Evolutionary conservation across 2,329 filamentous ascomycete species (phyloP), one percentile per base, ranked within the genome.

Genomic region (Botrytis byssoidea): DNA sequence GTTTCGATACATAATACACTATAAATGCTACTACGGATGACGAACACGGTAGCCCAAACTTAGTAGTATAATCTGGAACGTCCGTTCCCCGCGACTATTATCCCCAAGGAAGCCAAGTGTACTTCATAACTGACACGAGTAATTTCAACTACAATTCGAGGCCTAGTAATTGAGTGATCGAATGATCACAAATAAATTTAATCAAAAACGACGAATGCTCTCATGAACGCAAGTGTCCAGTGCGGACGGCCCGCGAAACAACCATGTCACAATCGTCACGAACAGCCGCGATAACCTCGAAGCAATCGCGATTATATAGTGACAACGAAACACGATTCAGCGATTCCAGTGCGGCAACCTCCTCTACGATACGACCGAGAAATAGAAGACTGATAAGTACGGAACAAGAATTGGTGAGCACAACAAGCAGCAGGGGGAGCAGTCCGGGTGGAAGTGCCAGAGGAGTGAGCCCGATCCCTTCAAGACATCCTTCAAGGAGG

Each of bases 391-490:
- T 80, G 42, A 74, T 78, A 42, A 76, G 76, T 59, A 79, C 79
- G 10, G 79, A 81, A 70, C 78, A 79, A 65, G 80, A 81, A 71
- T 75, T 81, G 44, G 74, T 77, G 10, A 79, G 71, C 48, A 80
- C 77, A 32, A 77, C 75, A 73, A 77, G 76, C 42, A 79, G 76
- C 40, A 79, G 74, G 5, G 77, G 75, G 76, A 84, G 82, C 74
- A 73, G 64, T 61, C 71, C 71, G 12, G 81, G 84, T 59, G 76
- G 79, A 25, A 78, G 83, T 37, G 86, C 84, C 77, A 83, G 86
- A 74, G 83, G 82, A 14, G 83, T 82, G 32, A 88, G 86, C 78
- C 86, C 88, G 32, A 83, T 88, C 69, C 86, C 86, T 10, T 82
- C 83, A 12, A 81, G 83, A 71, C 84, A 83, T 74, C 83, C 78